Conservation (phyloP, 208 protist genomes). For the Acanthamoeba triangularis region DNA sequence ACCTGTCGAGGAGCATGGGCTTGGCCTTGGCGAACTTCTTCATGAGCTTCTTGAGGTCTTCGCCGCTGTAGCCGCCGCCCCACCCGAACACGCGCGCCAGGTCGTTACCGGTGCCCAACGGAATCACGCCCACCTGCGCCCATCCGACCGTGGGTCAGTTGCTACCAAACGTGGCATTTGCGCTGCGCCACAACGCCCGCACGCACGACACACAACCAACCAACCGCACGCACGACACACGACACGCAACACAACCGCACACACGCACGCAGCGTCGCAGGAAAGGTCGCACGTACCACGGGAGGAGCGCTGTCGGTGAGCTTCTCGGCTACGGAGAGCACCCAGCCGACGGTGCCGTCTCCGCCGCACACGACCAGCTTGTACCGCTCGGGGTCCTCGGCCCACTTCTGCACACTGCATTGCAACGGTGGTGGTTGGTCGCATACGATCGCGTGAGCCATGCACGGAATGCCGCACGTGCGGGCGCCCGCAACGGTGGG, state of each 20-base stretch:
- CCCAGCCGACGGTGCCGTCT: slow-evolving; percentile 65
- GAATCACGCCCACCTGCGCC: slow-evolving; percentile 36
- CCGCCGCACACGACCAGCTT: slow-evolving; percentile 41
- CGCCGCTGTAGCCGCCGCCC: slow-evolving; percentile 64
- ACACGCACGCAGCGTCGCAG: neutral
- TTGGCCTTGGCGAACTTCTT: slow-evolving; percentile 46
- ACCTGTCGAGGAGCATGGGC: slow-evolving; percentile 16
- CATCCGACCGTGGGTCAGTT: neutral
- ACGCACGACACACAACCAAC: neutral
- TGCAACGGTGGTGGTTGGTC: neutral
- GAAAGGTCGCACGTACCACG: neutral
- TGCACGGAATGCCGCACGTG: too few relatives aligned
- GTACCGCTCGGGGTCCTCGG: slow-evolving; percentile 38
- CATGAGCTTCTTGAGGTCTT: slow-evolving; percentile 26
- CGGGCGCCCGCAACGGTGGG: neutral
- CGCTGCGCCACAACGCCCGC: too few relatives aligned
- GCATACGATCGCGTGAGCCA: neutral
- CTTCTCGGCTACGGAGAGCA: slow-evolving; percentile 54
- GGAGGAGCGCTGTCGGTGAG: neutral
- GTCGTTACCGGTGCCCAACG: slow-evolving; percentile 68
- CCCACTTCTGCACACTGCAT: slow-evolving; percentile 18
- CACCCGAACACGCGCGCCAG: slow-evolving; percentile 66
- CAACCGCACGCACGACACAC: neutral
- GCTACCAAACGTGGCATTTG: too few relatives aligned
- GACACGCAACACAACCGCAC: neutral